Evolutionary conservation across 73 alveolate genomes (phyloP), one percentile per base, ranked within the genome.

Genomic region (Symbiodinium pilosum): DNA sequence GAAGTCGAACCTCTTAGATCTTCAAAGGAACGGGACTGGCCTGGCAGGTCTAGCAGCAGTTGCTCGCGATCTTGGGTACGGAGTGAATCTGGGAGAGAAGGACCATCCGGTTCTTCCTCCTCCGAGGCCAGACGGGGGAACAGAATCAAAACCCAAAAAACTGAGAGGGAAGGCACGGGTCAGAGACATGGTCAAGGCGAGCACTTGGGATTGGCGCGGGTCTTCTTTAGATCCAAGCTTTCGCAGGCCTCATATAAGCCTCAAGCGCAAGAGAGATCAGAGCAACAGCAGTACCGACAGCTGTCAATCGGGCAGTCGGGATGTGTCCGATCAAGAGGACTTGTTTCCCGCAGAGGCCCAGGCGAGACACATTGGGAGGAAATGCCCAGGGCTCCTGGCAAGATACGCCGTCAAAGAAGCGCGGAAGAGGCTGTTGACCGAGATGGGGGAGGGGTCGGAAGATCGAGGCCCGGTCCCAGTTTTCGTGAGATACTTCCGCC

Each of bases 311-410:
- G 42, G 42, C 18, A 59, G 77, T 36, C 16, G 32, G 39, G 77
- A 14, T 1, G 0, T 12, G 16, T 64, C 77, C 28, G 93, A 84
- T 36, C 71, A 32, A 5, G 83, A 47, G 54, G 93, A 47, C 9
- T 9, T 85, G 77, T 85, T 85, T 30, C 93, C 47, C 11, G 93
- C 44, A 24, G 83, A 43, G 93, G 36, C 54, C 11, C 93, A 85
- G 52, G 28, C 34, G 39, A 24, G 40, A 39, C 36, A 47, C 44
- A 85, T 85, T 1, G 39, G n/a, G 3, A n/a, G 93, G 43, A 84
- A 84, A 32, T n/a, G 52, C 26, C 41, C 93, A 36, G 56, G 56
- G 41, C 32, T 43, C 26, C 75, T 84, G 34, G 42, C 93, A 20
- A 39, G 93, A 18, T 84, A 43, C n/a, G 38, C 56, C 39, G 14